These are phyloP conservation scores for Proliferodiscus dingleyae DNA, from an alignment of 2,329 filamentous ascomycete species.

Conservation along the genomic window DNA sequence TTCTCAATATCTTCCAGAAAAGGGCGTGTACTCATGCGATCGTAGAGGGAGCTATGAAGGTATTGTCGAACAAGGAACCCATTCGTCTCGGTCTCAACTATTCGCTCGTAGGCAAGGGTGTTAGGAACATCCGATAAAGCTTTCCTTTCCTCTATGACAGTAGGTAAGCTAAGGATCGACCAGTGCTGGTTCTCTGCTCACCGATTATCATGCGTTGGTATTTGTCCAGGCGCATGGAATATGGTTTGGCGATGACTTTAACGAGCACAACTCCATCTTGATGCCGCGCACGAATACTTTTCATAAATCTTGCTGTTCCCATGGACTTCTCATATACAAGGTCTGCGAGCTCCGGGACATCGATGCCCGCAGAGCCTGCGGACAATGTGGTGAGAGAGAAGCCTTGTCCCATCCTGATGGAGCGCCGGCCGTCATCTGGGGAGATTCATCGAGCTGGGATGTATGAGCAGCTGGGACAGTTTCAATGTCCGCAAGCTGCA, in stretches of 20 bases:
- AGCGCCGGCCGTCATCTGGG: constrained; percentile 23
- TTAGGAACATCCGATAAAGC: constrained; percentile 81
- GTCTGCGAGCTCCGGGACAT: constrained; percentile 86
- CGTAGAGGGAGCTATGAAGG: constrained; percentile 94
- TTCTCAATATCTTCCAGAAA: constrained; percentile 98
- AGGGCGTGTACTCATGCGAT: constrained; percentile 90
- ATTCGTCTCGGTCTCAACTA: constrained; percentile 86
- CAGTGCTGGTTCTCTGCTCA: constrained; percentile 38
- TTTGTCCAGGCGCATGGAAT: constrained; percentile 71
- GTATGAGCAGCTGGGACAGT: constrained; percentile 18
- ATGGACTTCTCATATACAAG: constrained; percentile 88
- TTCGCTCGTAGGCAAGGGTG: constrained; percentile 81
- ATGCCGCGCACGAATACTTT: constrained; percentile 86
- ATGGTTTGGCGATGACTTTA: constrained; percentile 93
- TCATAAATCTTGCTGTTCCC: constrained; percentile 91
- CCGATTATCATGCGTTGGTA: constrained; percentile 74
- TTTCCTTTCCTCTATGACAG: constrained; percentile 66
- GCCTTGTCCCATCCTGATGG: constrained; percentile 77
- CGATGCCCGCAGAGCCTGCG: constrained; percentile 86
- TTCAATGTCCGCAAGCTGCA: constrained; percentile 22
- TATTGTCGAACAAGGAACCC: constrained; percentile 93
- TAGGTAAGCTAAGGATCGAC: constrained; percentile 11
- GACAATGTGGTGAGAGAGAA: constrained; percentile 92
- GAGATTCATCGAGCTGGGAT: constrained; percentile 22
- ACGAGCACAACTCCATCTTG: constrained; percentile 88